Evolutionary conservation across 1,284 basidiomycete genomes (phyloP), one percentile per base, ranked within the genome.

Genomic region (Pisolithus thermaeus): DNA sequence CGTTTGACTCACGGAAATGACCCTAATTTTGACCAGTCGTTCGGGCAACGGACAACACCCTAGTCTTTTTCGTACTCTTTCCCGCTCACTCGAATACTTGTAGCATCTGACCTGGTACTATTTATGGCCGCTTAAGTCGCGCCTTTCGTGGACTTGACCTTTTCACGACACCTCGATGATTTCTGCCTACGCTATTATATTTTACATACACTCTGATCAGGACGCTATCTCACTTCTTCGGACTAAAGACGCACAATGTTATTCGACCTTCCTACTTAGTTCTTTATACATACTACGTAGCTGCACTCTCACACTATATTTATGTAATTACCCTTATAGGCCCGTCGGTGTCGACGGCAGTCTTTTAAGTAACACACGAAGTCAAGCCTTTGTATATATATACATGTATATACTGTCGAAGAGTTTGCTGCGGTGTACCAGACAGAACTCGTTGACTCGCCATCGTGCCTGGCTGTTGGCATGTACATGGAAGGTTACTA

Each of bases 151-250:
- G 22, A 25, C 20, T 42, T 20, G 37, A 38, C 25, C 3, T 30
- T 6, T 28, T 43, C 42, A 27, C 27, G 25, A 39, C 7, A 18
- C n/a, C 22, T 3, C 12, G n/a, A 39, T 14, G 38, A 43, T n/a
- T 18, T 27, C 42, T 23, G 14, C 20, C 46, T 47, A 25, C 48
- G 18, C 49, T 46, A 51, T 36, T 45, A 28, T 32, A 47, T 20
- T 20, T 6, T 37, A 12, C 30, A 64, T 62, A 56, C 53, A 41
- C 42, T 57, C 47, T 51, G 49, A 58, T n/a, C 27, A 43, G 22
- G 42, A 43, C 42, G 7, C 27, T 9, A 30, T 9, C 7, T 25
- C 14, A 28, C 9, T 27, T 28, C n/a, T 18, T 8, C 5, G 38
- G 23, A 22, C 22, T 43, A 20, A 23, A 14, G 39, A 41, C n/a